A percentile compares a stretch with the other conserved stretches of the same genome.
Evolutionary conservation across 176 grass and related monocot species (phyloP).

Genomic region (Metroxylon sagu): DNA sequence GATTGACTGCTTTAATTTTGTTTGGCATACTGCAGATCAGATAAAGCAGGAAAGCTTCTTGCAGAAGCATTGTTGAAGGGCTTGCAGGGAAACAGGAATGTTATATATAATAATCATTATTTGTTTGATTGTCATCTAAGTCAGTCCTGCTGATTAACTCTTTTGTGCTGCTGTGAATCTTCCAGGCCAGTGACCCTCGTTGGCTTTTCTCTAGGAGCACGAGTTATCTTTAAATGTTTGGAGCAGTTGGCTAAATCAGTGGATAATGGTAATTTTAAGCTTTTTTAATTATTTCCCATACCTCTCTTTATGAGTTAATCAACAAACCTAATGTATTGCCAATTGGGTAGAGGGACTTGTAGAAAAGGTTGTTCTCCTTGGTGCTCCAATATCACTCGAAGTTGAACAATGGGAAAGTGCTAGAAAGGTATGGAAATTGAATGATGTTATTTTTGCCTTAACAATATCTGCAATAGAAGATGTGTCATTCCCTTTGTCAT

Average conservation of each 20-base stretch:
- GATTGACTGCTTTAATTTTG: slow-evolving; percentile 1
- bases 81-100: slow-evolving; percentile 82
- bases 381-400: slow-evolving; percentile 67
- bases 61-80: slow-evolving; percentile 81
- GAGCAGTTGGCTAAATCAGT: slow-evolving; percentile 57
- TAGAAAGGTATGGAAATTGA: slow-evolving; percentile 54
- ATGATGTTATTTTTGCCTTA: too few species aligned
- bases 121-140: background rate
- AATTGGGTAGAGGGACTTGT: slow-evolving; percentile 56
- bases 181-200: slow-evolving; percentile 79
- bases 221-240: slow-evolving; percentile 84
- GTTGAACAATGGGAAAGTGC: slow-evolving; percentile 61
- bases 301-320: background rate
- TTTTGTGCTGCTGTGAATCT: slow-evolving; percentile 1
- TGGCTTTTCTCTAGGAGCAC: slow-evolving; percentile 81
- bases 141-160: slow-evolving; percentile 13
- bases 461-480: too few species aligned
- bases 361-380: slow-evolving; percentile 73
- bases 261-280: slow-evolving; percentile 43
- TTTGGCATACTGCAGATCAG: slow-evolving; percentile 44
- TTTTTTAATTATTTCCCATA: background rate
- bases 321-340: slow-evolving; percentile 4
- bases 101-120: slow-evolving; percentile 4
- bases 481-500: too few species aligned
- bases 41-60: slow-evolving; percentile 93